Base-by-base conservation (phyloP, 306 rosid species). In the Datisca glomerata region DNA sequence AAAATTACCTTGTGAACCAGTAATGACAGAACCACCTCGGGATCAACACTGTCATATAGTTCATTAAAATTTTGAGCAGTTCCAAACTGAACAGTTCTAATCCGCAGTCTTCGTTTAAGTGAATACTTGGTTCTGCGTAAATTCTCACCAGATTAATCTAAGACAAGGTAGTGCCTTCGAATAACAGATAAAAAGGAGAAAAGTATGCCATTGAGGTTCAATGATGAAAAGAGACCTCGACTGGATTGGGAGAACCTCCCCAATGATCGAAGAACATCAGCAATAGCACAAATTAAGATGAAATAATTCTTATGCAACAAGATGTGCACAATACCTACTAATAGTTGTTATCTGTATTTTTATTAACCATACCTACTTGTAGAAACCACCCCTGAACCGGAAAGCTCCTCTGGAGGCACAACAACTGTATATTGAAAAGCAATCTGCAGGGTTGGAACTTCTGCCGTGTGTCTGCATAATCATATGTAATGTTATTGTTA, bases 371-470 rank as follows among this genome's bases (percentile, higher is more conserved):
- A 83, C 97, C 97, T 80, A 69, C 55, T 75, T 57, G 76, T 51
- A 54, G 86, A 60, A 43, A 42, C 58, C 23, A 10, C 46, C 48
- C 8, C 81, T 19, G 93, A 63, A 51, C 56, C 33, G 14, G 73
- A 64, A 71, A 72, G 89, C 53, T 83, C 85, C 69, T 63, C 62
- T 18, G 93, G 86, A 46, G 97, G 91, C 57, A 80, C 83, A 31
- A 76, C 89, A 57, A 89, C 95, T 21, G 95, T 61, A 54, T 89
- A 89, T 42, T 83, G 97, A 70, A 89, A 89, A 21, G 89, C 97
- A 60, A 83, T 77, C 64, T 89, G 97, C 64, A 89, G 46, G 2
- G 73, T 68, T 50, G 97, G 95, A 70, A 73, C 69, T 47, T 80
- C 94, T 47, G 94, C 48, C 39, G 54, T 59, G 60, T 67, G 75